Conservation (phyloP, 352 stramenopile species). For the Phytophthora constricta region DNA sequence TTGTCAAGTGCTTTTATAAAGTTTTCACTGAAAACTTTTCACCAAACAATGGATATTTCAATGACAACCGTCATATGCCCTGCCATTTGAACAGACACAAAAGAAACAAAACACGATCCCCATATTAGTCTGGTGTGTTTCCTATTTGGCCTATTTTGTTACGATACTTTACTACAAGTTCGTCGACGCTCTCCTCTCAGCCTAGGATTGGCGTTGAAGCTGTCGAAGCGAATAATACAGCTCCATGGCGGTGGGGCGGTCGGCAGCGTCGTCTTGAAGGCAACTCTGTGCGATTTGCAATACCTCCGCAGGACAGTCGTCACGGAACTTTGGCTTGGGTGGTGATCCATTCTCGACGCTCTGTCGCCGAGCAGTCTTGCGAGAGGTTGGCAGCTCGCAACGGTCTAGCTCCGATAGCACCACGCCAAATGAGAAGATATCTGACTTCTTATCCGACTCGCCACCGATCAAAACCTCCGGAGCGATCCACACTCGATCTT, state of each 20-base stretch:
- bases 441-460: slow-evolving; percentile 62
- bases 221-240: slow-evolving; percentile 64
- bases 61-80: too few species aligned
- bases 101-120: neutral
- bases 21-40: too few species aligned
- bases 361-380: slow-evolving; percentile 22
- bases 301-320: slow-evolving; percentile 54
- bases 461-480: slow-evolving; percentile 69
- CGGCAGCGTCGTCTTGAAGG: slow-evolving; percentile 46
- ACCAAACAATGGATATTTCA: too few species aligned
- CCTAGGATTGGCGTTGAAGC: slow-evolving; percentile 28
- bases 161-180: slow-evolving; percentile 16
- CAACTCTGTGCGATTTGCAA: slow-evolving; percentile 52
- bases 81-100: neutral
- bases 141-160: too few species aligned
- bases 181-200: slow-evolving; percentile 5
- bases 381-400: slow-evolving; percentile 47
- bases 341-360: slow-evolving; percentile 22
- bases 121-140: too few species aligned
- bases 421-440: slow-evolving; percentile 79
- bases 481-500: slow-evolving; percentile 50
- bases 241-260: slow-evolving; percentile 64
- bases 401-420: slow-evolving; percentile 72
- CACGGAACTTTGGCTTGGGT: slow-evolving; percentile 46
- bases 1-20: too few species aligned